Percentiles rank a stretch among this genome's conserved stretches.
Evolutionary conservation across 495 filamentous ascomycete species (phyloP).

Genomic region (Ascobolus immersus): DNA sequence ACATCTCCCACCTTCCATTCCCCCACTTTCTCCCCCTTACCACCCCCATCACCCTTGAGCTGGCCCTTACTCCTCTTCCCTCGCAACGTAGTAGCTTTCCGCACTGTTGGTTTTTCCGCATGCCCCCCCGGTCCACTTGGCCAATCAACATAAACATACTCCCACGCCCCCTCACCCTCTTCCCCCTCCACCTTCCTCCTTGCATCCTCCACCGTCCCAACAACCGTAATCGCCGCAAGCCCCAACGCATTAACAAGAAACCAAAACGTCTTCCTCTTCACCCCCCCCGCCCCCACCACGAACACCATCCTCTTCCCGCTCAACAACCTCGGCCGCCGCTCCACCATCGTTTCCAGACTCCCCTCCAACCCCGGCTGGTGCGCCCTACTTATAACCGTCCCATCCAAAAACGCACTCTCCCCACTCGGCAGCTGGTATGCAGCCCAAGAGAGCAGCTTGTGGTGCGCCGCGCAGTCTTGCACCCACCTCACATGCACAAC

Average conservation of each 20-base stretch:
- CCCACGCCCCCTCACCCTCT: constrained; percentile 27
- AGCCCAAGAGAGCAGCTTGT: constrained; percentile 40
- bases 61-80: constrained; percentile 11
- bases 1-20: constrained; percentile 13
- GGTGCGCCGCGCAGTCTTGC: constrained; percentile 36
- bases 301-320: constrained; percentile 44
- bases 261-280: constrained; percentile 33
- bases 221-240: neutral
- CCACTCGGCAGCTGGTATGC: constrained; percentile 72
- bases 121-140: too few relatives aligned
- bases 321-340: constrained; percentile 33
- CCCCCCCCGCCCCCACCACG: constrained; percentile 42
- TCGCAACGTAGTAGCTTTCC: too few relatives aligned
- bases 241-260: too few relatives aligned
- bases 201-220: too few relatives aligned
- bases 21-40: constrained; percentile 23
- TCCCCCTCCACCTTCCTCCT: constrained; percentile 24
- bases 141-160: constrained; percentile 65
- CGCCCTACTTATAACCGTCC: too few relatives aligned
- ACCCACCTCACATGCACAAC: constrained; percentile 66
- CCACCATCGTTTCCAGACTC: too few relatives aligned
- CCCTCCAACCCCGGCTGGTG: constrained; percentile 29
- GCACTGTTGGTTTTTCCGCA: too few relatives aligned
- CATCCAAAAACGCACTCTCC: constrained; percentile 46
- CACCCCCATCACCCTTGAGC: constrained; percentile 7